These are phyloP conservation scores for Cicer yamashitae DNA, from an alignment of 306 rosid genomes.

Conservation along the genomic window DNA sequence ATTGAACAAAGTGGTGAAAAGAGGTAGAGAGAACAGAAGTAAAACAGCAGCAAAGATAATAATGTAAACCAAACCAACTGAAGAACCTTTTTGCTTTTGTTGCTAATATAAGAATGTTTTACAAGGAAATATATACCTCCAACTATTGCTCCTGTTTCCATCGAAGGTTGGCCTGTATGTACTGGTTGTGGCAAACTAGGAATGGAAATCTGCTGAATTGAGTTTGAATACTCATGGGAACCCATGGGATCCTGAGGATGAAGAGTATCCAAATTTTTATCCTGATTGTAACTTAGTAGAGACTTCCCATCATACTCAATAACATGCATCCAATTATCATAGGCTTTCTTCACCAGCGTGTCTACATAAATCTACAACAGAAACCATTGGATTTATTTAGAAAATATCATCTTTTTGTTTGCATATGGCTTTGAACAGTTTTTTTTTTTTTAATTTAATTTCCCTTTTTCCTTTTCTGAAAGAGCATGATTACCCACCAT, in stretches of 20 bases:
- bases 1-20: constrained; percentile 20
- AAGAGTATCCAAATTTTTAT: constrained; percentile 49
- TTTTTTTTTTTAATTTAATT: too few relatives aligned
- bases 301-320: constrained; percentile 79
- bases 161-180: constrained; percentile 56
- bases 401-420: constrained; percentile 32
- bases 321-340: constrained; percentile 89
- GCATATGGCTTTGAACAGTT: constrained; percentile 12
- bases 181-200: constrained; percentile 63
- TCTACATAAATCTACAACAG: constrained; percentile 72
- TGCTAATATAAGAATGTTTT: constrained; percentile 29
- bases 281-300: constrained; percentile 58
- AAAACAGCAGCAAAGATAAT: neutral
- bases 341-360: constrained; percentile 83
- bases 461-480: neutral
- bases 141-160: constrained; percentile 57
- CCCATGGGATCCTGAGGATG: constrained; percentile 52
- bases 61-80: constrained; percentile 13
- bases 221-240: constrained; percentile 61
- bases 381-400: constrained; percentile 26
- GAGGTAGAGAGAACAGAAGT: neutral
- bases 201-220: constrained; percentile 62
- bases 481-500: neutral
- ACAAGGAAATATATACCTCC: constrained; percentile 61
- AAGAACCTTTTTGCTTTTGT: constrained; percentile 18